A percentile compares a stretch with the other conserved stretches of the same genome.
Conservation (phyloP, 306 rosid species). For the Cercis canadensis region DNA sequence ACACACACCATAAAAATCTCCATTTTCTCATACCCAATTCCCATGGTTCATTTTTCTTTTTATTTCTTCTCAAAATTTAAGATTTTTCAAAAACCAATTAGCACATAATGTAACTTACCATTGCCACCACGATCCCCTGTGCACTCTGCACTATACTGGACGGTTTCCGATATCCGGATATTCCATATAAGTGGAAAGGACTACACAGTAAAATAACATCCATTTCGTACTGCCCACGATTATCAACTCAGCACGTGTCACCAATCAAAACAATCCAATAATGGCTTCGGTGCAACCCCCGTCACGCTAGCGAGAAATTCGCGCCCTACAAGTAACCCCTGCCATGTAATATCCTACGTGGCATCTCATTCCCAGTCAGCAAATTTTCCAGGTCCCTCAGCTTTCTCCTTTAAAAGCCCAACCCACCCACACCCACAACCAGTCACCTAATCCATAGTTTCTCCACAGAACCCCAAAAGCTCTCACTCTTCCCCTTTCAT, state of each 20-base stretch:
- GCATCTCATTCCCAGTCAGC: conserved; percentile 55
- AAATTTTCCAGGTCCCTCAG: background rate
- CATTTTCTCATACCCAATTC: background rate
- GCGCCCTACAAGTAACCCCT: conserved; percentile 26
- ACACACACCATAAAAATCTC: conserved; percentile 17
- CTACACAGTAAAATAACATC: conserved; percentile 4
- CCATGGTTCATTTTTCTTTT: background rate
- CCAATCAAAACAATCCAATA: background rate
- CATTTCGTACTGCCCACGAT: conserved; percentile 14
- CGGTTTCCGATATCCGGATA: conserved; percentile 43
- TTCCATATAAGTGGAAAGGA: conserved; percentile 20
- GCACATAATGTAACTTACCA: conserved; percentile 1
- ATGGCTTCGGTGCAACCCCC: conserved; percentile 28
- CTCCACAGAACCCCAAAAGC: background rate
- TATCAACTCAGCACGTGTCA: conserved; percentile 44
- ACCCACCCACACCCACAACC: conserved; percentile 9
- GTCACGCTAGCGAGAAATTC: conserved; percentile 36
- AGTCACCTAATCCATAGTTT: conserved; percentile 40
- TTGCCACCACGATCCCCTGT: conserved; percentile 36
- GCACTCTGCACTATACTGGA: background rate
- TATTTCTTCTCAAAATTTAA: background rate
- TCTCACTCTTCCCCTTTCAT: background rate
- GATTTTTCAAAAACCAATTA: background rate
- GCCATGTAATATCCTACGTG: conserved; percentile 47
- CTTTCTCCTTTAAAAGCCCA: conserved; percentile 44